Conservation (phyloP, 306 rosid species). For the Quercus rubra region DNA sequence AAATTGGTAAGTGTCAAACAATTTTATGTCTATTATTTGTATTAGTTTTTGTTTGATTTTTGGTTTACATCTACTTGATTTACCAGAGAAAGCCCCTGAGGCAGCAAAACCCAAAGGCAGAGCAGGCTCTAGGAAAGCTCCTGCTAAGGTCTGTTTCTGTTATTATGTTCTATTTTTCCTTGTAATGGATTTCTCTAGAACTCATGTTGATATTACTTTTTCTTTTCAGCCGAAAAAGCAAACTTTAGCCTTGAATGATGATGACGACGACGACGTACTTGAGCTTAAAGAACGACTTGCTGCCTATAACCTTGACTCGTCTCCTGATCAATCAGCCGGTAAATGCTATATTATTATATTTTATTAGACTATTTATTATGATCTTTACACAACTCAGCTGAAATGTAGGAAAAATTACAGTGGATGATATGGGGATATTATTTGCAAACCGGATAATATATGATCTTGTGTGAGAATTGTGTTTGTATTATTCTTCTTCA, state of each 20-base stretch:
- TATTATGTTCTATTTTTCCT: not conserved
- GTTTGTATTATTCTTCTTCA: not conserved
- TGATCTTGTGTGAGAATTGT: not conserved
- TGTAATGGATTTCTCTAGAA: not conserved
- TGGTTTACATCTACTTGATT: constrained; percentile 3
- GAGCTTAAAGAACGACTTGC: constrained; percentile 93
- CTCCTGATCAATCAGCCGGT: constrained; percentile 67
- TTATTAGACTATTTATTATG: not conserved
- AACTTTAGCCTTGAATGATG: constrained; percentile 21
- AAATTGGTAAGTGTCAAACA: constrained; percentile 49
- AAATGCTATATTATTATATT: not conserved
- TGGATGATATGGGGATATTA: not conserved
- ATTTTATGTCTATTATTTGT: not conserved
- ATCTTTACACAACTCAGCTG: not conserved
- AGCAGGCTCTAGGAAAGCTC: constrained; percentile 50
- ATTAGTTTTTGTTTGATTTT: not conserved
- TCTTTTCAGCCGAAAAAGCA: constrained; percentile 34
- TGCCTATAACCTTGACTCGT: constrained; percentile 72
- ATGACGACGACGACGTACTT: constrained; percentile 49
- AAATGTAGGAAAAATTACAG: not conserved
- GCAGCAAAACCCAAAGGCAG: constrained; percentile 54
- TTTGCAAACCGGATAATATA: not conserved
- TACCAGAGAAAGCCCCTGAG: constrained; percentile 49
- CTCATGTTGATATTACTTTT: not conserved
- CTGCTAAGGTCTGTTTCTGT: constrained; percentile 40